phyloP scores from a whole-genome alignment of 148 eudicot genomes.

The Beta vulgaris region DNA sequence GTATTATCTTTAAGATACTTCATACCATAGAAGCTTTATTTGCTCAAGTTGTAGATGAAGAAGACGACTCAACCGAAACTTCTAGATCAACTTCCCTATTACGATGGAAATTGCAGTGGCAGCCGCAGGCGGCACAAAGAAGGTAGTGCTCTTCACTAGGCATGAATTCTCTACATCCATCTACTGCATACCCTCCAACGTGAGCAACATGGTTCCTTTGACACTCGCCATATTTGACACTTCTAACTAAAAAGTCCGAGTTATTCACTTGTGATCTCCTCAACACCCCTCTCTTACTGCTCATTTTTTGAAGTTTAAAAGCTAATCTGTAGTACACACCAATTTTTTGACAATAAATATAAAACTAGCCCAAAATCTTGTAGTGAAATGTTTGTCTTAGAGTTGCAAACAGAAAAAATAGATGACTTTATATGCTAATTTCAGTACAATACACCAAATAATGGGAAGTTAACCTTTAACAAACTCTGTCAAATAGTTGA shows the following conservation, averaged over 20 bases:
- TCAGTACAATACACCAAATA: not conserved
- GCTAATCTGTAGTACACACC: no score
- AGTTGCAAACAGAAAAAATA: no score
- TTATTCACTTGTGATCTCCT: not conserved
- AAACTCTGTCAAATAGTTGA: no score
- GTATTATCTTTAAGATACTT: no score
- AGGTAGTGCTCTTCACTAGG: conserved; percentile 26
- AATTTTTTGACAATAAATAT: no score
- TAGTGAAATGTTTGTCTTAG: no score
- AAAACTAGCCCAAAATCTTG: no score
- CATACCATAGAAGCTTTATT: no score
- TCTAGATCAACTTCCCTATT: conserved; percentile 21
- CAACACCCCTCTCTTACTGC: not conserved
- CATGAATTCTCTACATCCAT: conserved; percentile 36
- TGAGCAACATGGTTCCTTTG: conserved; percentile 34
- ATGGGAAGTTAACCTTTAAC: not conserved
- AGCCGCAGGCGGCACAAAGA: conserved; percentile 34
- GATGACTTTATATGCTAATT: no score
- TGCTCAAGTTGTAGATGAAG: not conserved
- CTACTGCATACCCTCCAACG: conserved; percentile 33
- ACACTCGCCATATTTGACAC: conserved; percentile 21
- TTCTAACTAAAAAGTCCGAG: not conserved
- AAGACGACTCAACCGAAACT: conserved; percentile 15
- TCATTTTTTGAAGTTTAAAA: not conserved
- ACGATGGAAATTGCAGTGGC: conserved; percentile 40